Conservation (phyloP, 1,284 basidiomycete species). For the Stygiomarasmius scandens region DNA sequence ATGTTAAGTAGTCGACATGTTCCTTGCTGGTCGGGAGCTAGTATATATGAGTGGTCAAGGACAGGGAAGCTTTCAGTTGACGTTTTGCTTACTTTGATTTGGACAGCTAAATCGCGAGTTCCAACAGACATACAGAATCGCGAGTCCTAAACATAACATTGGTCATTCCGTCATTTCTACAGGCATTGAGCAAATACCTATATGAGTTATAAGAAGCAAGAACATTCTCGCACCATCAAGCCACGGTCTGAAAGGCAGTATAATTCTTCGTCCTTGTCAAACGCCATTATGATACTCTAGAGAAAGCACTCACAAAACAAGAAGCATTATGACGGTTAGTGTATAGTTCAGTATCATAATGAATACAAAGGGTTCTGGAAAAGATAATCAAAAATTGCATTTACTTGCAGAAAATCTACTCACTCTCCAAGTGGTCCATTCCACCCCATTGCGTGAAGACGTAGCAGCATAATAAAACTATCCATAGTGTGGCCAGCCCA, state of each 20-base stretch:
- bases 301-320: conserved; percentile 47
- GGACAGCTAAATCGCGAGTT: conserved; percentile 46
- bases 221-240: conserved; percentile 57
- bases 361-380: conserved; percentile 40
- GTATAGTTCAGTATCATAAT: conserved; percentile 50
- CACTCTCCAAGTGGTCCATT: conserved; percentile 31
- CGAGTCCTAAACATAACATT: conserved; percentile 40
- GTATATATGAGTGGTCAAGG: neutral
- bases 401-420: conserved; percentile 11
- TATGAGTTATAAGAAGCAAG: conserved; percentile 50
- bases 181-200: conserved; percentile 36
- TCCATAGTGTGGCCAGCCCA: conserved; percentile 33
- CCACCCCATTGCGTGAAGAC: conserved; percentile 33
- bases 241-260: conserved; percentile 57
- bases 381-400: neutral
- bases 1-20: conserved; percentile 51
- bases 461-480: conserved; percentile 31
- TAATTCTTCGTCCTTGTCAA: conserved; percentile 37
- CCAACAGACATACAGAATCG: conserved; percentile 47
- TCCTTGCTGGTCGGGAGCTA: conserved; percentile 44
- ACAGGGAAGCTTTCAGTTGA: neutral
- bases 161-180: neutral
- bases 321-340: conserved; percentile 50
- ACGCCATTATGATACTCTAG: neutral
- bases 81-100: conserved; percentile 39